Evolutionary conservation across 495 filamentous ascomycete genomes (phyloP).

Genomic region (Aspergillus hancockii): DNA sequence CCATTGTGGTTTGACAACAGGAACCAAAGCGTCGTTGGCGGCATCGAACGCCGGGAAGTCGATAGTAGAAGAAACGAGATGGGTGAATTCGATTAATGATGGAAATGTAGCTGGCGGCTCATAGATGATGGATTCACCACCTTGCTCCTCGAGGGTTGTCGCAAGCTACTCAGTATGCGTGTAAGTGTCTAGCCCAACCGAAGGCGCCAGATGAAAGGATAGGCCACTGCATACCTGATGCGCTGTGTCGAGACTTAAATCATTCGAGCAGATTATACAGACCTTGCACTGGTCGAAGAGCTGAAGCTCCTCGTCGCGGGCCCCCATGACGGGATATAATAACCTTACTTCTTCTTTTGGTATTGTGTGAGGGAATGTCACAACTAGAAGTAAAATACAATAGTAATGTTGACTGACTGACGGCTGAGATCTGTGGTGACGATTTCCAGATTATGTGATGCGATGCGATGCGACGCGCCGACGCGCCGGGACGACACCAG

Average conservation of each 20-base stretch:
- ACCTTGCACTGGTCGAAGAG: constrained; percentile 47
- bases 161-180: constrained; percentile 30
- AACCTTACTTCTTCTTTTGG: not conserved
- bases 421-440: not conserved
- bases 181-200: constrained; percentile 9
- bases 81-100: constrained; percentile 63
- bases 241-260: constrained; percentile 45
- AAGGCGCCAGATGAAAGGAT: not conserved
- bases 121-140: constrained; percentile 51
- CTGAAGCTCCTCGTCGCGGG: constrained; percentile 27
- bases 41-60: constrained; percentile 83
- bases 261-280: constrained; percentile 47
- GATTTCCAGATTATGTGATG: not conserved
- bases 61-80: constrained; percentile 80
- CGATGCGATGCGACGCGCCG: constrained; percentile 25
- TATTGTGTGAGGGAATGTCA: not conserved
- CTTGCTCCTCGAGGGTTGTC: constrained; percentile 49
- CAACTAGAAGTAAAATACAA: not conserved
- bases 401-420: not conserved
- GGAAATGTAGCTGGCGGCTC: constrained; percentile 46
- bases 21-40: constrained; percentile 69
- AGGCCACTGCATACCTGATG: constrained; percentile 37
- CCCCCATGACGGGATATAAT: constrained; percentile 29
- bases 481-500: constrained; percentile 23
- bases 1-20: constrained; percentile 86